These are phyloP conservation scores for Kurtzmaniella quercitrusa DNA, from an alignment of 1,139 yeast species.

Conservation along the genomic window DNA sequence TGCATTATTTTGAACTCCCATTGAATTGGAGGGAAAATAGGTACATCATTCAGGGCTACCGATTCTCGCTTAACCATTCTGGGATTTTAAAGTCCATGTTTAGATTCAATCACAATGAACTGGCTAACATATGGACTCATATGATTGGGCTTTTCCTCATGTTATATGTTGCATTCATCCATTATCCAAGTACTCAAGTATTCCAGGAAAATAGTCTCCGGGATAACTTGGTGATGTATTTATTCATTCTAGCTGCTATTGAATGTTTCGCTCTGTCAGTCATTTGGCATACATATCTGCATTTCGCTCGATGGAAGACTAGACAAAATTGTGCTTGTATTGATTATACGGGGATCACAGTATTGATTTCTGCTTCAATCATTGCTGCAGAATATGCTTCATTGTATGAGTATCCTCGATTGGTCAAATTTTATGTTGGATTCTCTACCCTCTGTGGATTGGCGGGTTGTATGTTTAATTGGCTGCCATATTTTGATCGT, in stretches of 20 bases:
- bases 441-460: conserved; percentile 66
- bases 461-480: conserved; percentile 73
- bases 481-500: conserved; percentile 86
- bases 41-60: conserved; percentile 76
- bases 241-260: conserved; percentile 68
- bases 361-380: conserved; percentile 86
- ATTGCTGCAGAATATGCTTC: conserved; percentile 82
- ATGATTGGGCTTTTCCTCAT: conserved; percentile 61
- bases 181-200: conserved; percentile 56
- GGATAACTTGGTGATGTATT: conserved; percentile 55
- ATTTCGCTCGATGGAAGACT: conserved; percentile 61
- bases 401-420: conserved; percentile 56
- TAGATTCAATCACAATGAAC: conserved; percentile 73
- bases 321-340: conserved; percentile 84
- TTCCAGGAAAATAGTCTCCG: conserved; percentile 32
- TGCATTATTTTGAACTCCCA: conserved; percentile 87
- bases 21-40: conserved; percentile 92
- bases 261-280: conserved; percentile 76
- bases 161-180: conserved; percentile 50
- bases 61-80: conserved; percentile 67
- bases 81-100: conserved; percentile 56
- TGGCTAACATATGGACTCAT: conserved; percentile 94
- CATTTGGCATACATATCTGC: conserved; percentile 89
- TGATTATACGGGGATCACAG: conserved; percentile 92
- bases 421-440: conserved; percentile 47